Percentiles rank a stretch among this genome's conserved stretches.
These are phyloP conservation scores for Meyerozyma guilliermondii DNA, from an alignment of 1,139 yeast genomes.

Conservation along the genomic window DNA sequence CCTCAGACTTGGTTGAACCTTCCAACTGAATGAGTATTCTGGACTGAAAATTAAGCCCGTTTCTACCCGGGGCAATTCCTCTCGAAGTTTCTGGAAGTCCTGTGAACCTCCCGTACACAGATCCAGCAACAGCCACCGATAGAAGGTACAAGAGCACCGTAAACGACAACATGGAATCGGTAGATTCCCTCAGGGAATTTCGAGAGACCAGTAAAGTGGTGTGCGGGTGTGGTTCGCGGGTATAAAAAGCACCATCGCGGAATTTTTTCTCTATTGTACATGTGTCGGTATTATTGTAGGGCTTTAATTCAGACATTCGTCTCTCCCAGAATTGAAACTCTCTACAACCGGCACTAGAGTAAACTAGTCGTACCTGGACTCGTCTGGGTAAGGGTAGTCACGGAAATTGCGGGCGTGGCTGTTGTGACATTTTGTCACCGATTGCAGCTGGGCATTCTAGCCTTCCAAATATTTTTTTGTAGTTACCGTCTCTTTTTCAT, in stretches of 20 bases:
- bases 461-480: conserved; percentile 33
- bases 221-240: neutral
- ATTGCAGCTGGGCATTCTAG: conserved; percentile 42
- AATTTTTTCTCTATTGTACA: conserved; percentile 36
- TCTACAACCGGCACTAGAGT: conserved; percentile 52
- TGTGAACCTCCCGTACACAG: conserved; percentile 16
- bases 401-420: conserved; percentile 40
- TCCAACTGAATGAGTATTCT: conserved; percentile 28
- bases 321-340: conserved; percentile 41
- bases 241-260: conserved; percentile 5
- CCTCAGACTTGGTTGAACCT: conserved; percentile 8
- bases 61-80: conserved; percentile 23
- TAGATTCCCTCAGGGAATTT: too few species aligned
- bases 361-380: conserved; percentile 24
- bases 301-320: conserved; percentile 26
- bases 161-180: neutral
- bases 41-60: conserved; percentile 33
- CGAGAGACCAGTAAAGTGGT: too few species aligned
- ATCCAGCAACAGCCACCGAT: conserved; percentile 9
- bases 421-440: conserved; percentile 11
- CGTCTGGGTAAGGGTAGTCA: conserved; percentile 29
- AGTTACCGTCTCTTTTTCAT: neutral
- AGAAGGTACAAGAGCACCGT: conserved; percentile 2
- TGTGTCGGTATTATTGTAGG: conserved; percentile 53
- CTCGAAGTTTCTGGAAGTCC: conserved; percentile 21